Evolutionary conservation across 1,284 basidiomycete genomes (phyloP).

Genomic region (Cystobasidium pallidum): DNA sequence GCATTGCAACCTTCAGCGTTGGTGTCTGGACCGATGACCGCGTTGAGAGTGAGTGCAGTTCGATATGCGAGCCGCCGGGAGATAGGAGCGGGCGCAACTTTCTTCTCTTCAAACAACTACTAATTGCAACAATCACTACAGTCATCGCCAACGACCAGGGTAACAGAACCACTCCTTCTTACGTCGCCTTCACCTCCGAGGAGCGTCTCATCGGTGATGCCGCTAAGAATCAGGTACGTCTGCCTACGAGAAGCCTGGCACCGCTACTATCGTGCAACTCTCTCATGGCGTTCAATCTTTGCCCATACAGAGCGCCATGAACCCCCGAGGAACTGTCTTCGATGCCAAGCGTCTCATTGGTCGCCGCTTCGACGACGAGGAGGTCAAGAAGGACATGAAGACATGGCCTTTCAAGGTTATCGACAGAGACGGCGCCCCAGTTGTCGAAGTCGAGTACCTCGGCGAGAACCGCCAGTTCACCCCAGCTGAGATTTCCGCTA

Average conservation of each 20-base stretch:
- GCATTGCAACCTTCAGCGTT: slow-evolving; percentile 59
- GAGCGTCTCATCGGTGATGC: slow-evolving; percentile 97
- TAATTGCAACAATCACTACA: neutral
- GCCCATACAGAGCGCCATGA: slow-evolving; percentile 76
- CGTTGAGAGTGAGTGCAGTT: slow-evolving; percentile 68
- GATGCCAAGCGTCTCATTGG: slow-evolving; percentile 88
- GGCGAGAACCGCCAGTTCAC: slow-evolving; percentile 66
- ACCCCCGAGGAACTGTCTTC: slow-evolving; percentile 90
- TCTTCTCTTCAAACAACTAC: neutral
- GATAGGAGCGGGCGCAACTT: neutral
- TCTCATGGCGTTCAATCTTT: neutral
- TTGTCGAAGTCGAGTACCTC: slow-evolving; percentile 64
- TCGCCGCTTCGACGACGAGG: slow-evolving; percentile 79
- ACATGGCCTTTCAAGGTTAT: slow-evolving; percentile 74
- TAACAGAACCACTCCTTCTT: slow-evolving; percentile 84
- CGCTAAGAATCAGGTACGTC: slow-evolving; percentile 55
- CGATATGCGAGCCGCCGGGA: neutral
- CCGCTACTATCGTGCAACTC: neutral
- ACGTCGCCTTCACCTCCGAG: slow-evolving; percentile 90
- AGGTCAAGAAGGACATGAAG: slow-evolving; percentile 66
- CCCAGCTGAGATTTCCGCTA: slow-evolving; percentile 83
- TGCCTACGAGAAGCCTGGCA: neutral
- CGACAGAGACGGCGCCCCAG: slow-evolving; percentile 61
- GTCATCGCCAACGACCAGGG: slow-evolving; percentile 67
- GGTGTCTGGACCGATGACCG: slow-evolving; percentile 99